phyloP scores from a whole-genome alignment of 495 filamentous ascomycete species.

The Aspergillus affinis region DNA sequence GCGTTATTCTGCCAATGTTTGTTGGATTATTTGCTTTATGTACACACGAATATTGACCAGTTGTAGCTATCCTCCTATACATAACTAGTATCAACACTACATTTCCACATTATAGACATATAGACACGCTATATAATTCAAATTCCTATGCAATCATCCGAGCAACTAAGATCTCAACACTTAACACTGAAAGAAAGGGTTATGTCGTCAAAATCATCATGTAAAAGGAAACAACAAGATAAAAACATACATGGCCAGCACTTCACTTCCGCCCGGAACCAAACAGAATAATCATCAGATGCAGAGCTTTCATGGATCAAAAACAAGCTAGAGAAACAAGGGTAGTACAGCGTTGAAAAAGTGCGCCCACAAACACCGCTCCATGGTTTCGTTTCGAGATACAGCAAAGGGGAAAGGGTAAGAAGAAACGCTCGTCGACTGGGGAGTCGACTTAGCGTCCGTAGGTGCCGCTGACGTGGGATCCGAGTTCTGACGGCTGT shows the following conservation, averaged over 20 bases:
- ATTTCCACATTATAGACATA: not conserved
- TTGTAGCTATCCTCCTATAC: too few relatives aligned
- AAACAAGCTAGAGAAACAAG: conserved; percentile 2
- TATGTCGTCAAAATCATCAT: conserved; percentile 9
- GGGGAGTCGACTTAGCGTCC: not conserved
- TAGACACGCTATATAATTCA: not conserved
- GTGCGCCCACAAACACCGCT: conserved; percentile 5
- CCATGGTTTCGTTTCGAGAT: not conserved
- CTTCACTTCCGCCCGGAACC: not conserved
- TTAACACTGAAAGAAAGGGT: not conserved
- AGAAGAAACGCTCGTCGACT: too few relatives aligned
- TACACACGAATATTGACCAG: too few relatives aligned
- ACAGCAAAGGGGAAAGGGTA: not conserved
- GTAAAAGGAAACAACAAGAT: not conserved
- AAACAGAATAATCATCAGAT: not conserved
- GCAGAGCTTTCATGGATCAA: conserved; percentile 5
- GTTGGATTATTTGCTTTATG: too few relatives aligned
- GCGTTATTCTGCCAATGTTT: too few relatives aligned
- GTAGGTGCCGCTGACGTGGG: not conserved
- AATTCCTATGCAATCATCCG: conserved; percentile 8
- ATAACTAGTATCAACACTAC: not conserved
- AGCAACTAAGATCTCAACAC: conserved; percentile 1
- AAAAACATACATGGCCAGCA: not conserved
- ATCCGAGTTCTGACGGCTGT: conserved; percentile 15
- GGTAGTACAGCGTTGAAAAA: conserved; percentile 4